Evolutionary conservation across 352 stramenopile species (phyloP), one percentile per base, ranked within the genome.

Genomic region (Phytophthora capsici): DNA sequence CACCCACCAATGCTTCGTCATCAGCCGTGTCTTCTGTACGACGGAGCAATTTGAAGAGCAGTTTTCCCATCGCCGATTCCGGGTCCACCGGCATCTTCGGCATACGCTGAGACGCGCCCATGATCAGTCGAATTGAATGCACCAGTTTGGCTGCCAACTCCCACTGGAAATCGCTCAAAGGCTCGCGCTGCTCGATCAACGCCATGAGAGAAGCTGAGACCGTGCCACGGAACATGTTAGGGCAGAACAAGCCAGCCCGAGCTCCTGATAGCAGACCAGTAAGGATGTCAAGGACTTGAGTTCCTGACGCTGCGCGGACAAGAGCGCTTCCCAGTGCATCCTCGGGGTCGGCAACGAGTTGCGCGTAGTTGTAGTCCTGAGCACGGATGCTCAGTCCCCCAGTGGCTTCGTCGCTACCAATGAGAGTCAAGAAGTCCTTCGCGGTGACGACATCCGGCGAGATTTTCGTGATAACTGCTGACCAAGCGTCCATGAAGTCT

Each of bases 401-500:
- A 1, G 79, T 82, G 23, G 71, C 59, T 28, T 65, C 56, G 6
- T 82, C 71, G 6, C 63, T 57, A 3, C 73, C 82, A 36, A 90
- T 84, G 37, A 90, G 73, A 3, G 40, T 41, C n/a, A 90, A 68
- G 49, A 90, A 88, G 46, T 89, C 82, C 1, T 78, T 66, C 3
- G 76, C 78, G 1, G 65, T 88, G 43, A 90, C 78, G 7, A 90
- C 65, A 44, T 90, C 82, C 48, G 76, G 80, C 2, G 82, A 86
- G n/a, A 89, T 64, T 37, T 84, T 82, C n/a, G 66, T 62, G 69
- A 89, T 84, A 45, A 79, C 75, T 2, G 82, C 78, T n/a, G 78
- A 88, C 78, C 80, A 89, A 36, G 80, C 69, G 56, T 89, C 80
- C 78, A 91, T 91, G 56, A 88, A 89, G 59, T 91, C 80, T 8